Evolutionary conservation across 169 alveolate species (phyloP), one percentile per base, ranked within the genome.

Genomic region (Cryptosporidium viatorum): DNA sequence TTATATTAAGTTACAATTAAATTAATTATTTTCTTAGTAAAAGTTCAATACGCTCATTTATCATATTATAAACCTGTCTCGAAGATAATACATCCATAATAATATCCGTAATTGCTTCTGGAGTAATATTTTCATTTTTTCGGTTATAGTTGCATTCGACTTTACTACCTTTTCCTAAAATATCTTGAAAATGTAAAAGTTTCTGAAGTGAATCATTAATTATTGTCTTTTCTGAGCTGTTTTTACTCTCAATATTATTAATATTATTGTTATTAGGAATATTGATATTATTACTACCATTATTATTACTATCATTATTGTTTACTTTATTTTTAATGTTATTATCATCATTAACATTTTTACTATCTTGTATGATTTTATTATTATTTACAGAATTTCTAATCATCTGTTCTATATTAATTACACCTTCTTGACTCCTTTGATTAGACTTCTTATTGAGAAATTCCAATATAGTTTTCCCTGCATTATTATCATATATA

Each of bases 51-150:
- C 89, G 89, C 39, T 80, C 67, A 43, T 67, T 41, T 45, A 80
- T 80, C 89, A 80, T 80, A 12, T 80, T 67, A 62, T 65, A 59
- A 59, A 80, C 89, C 51, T 80, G 80, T 37, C 50, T 62, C 37
- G 89, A 80, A 43, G 89, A 80, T 26, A 80, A 18, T 37, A 80
- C 89, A 33, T 80, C 89, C 69, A 80, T 37, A 26, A 80, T 45
- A 62, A 59, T 50, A 33, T 80, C 51, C 21, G 80, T 39, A 62
- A 80, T 60, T 37, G 59, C 75, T 43, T 80, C 75, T 23, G 89
- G 48, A 80, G 89, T 60, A 43, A 80, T 65, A 58, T 35, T 55
- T 43, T 62, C 41, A 48, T 62, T 80, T n/a, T 23, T 48, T 23
- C 39, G 41, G 29, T 70, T n/a, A 39, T 21, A 6, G 2, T 43